Conservation (phyloP, 768 basidiomycete genomes). For the Lyophyllum atratum region DNA sequence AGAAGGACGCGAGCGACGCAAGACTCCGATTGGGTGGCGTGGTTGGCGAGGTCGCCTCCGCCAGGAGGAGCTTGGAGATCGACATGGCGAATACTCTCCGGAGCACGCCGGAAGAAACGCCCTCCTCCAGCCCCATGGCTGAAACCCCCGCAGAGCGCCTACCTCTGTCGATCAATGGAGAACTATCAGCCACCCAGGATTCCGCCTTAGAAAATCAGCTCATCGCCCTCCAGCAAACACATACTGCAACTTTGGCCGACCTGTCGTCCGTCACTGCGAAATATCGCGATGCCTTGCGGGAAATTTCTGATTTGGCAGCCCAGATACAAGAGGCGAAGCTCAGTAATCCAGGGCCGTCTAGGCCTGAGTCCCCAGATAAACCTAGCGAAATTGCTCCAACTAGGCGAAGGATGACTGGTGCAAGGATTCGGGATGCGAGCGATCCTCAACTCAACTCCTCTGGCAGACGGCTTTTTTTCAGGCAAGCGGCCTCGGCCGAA, state of each 20-base stretch:
- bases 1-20: slow-evolving; percentile 65
- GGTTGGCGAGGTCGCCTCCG: slow-evolving; percentile 70
- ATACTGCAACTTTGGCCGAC: slow-evolving; percentile 78
- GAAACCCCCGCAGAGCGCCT: slow-evolving; percentile 27
- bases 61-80: slow-evolving; percentile 66
- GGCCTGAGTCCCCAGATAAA: slow-evolving; percentile 49
- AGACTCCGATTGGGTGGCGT: slow-evolving; percentile 66
- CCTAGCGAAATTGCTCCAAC: slow-evolving; percentile 37
- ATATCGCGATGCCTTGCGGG: slow-evolving; percentile 85
- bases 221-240: slow-evolving; percentile 75
- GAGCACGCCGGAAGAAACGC: slow-evolving; percentile 8
- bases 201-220: slow-evolving; percentile 61
- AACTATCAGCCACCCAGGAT: slow-evolving; percentile 33
- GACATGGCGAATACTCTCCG: slow-evolving; percentile 32
- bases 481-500: slow-evolving; percentile 84
- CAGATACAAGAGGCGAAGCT: slow-evolving; percentile 89
- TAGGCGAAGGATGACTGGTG: slow-evolving; percentile 55
- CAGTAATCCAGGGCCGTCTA: slow-evolving; percentile 41
- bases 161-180: slow-evolving; percentile 25
- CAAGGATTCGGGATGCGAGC: slow-evolving; percentile 49
- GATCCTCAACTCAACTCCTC: slow-evolving; percentile 51
- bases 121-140: slow-evolving; percentile 24
- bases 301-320: slow-evolving; percentile 91
- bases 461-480: slow-evolving; percentile 79
- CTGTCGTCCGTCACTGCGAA: slow-evolving; percentile 77